Evolutionary conservation across 495 filamentous ascomycete genomes (phyloP).

Genomic region (Pyrenopolyporus hunteri): DNA sequence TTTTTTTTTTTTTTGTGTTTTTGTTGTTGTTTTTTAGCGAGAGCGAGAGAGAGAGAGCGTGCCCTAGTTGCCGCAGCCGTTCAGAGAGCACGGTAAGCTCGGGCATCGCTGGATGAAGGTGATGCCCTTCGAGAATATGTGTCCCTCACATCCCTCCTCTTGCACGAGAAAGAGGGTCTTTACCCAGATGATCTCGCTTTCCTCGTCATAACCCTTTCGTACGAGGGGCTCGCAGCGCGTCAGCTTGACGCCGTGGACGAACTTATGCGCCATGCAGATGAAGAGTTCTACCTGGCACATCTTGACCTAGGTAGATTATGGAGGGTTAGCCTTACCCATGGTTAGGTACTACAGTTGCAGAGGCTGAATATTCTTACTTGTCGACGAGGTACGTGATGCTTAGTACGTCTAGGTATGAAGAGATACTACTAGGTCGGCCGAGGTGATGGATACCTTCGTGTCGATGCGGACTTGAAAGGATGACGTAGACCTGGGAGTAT

Average conservation of each 20-base stretch:
- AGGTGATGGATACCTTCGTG: too few species aligned
- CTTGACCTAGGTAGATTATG: neutral
- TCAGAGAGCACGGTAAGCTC: neutral
- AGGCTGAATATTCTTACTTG: neutral
- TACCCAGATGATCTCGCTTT: neutral
- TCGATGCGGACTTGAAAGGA: too few species aligned
- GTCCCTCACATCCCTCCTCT: neutral
- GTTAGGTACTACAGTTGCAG: too few species aligned
- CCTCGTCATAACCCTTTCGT: neutral
- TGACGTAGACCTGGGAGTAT: too few species aligned
- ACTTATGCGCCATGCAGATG: neutral
- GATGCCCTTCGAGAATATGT: neutral
- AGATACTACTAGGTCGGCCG: too few species aligned
- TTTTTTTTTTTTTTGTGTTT: too few species aligned
- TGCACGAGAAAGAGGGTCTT: neutral
- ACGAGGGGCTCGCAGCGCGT: neutral
- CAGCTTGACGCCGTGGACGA: neutral
- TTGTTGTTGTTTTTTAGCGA: too few species aligned
- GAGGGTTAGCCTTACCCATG: too few species aligned
- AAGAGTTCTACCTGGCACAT: neutral
- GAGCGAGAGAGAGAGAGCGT: neutral
- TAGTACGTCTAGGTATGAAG: too few species aligned
- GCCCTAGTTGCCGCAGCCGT: neutral
- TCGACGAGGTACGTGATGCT: too few species aligned
- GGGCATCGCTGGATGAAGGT: neutral